These are phyloP conservation scores for Fusarium algeriense DNA, from an alignment of 2,329 filamentous ascomycete genomes.

Conservation along the genomic window DNA sequence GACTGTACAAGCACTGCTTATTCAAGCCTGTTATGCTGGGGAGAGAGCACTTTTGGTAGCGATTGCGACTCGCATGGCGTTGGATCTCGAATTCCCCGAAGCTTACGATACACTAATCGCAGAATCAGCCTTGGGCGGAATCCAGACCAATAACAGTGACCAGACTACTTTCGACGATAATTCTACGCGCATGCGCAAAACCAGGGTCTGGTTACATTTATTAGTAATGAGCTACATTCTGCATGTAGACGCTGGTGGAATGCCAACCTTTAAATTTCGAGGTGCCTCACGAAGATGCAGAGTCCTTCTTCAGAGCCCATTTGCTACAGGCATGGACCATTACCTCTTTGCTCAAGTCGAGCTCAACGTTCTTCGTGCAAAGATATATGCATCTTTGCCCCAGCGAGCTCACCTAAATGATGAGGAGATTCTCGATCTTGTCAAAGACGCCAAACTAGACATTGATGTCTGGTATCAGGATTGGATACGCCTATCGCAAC, in stretches of 20 bases:
- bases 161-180: background rate
- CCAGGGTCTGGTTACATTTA: slow-evolving; percentile 14
- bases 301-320: slow-evolving; percentile 1
- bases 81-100: slow-evolving; percentile 19
- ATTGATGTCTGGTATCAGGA: slow-evolving; percentile 28
- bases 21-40: slow-evolving; percentile 18
- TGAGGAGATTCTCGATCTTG: slow-evolving; percentile 13
- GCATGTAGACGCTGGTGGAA: slow-evolving; percentile 13
- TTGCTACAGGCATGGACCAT: slow-evolving; percentile 21
- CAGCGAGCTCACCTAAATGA: background rate
- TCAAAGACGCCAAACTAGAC: slow-evolving; percentile 18
- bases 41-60: slow-evolving; percentile 18
- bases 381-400: slow-evolving; percentile 16
- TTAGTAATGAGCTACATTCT: slow-evolving; percentile 20
- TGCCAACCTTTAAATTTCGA: slow-evolving; percentile 18
- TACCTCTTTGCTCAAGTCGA: slow-evolving; percentile 21
- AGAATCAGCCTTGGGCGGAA: background rate
- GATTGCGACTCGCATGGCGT: slow-evolving; percentile 15
- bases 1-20: slow-evolving; percentile 11
- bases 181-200: background rate
- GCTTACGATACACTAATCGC: slow-evolving; percentile 15
- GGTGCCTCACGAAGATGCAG: slow-evolving; percentile 17
- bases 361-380: slow-evolving; percentile 16
- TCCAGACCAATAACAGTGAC: background rate
- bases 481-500: slow-evolving; percentile 14